Base-by-base conservation (phyloP, 208 protist genomes). In the Vickermania ingenoplastis region DNA sequence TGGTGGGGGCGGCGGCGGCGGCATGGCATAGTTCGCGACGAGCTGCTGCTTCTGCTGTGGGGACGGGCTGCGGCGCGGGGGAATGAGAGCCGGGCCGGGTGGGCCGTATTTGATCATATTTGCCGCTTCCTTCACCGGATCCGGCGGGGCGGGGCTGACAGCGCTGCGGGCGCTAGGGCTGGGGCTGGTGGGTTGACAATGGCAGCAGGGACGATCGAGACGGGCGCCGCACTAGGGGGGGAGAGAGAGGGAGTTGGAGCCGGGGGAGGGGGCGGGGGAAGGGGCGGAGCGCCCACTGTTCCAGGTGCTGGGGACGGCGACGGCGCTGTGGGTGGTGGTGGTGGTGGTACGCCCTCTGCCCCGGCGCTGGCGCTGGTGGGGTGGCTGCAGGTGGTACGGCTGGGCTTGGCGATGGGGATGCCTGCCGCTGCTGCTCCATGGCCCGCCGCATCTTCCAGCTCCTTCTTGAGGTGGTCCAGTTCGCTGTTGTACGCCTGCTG, bases 381-480 rank as follows among this genome's bases (percentile, higher is more conserved):
- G 27, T n/a, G 2, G 29, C 23, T 54, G 23, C 55, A 57, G 31
- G 36, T n/a, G 36, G 36, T 17, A 45, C 36, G 36, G 36, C 36
- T 7, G 36, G 7, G 36, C 7, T 7, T 17, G 36, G 36, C 11
- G 36, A 45, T n/a, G 36, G 17, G 11, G 36, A 17, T 17, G 36
- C 11, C 59, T 67, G 52, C 36, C 29, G 64, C 59, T 61, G 51
- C 5, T 50, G 59, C 53, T 68, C 57, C 48, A 45, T 45, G 11
- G 36, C 17, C 36, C 17, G 36, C 36, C 36, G 36, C 36, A 45
- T 45, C 17, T 45, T 45, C 36, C 11, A 45, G 36, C 17, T 45
- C 11, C 36, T 45, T 17, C 36, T 45, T 45, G 11, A 45, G 7
- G 11, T 17, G 36, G 7, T 45, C 11, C 17, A 45, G 36, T 17